A percentile compares a stretch with the other conserved stretches of the same genome.
Evolutionary conservation across 148 eudicot genomes (phyloP).

Genomic region (Chenopodium formosanum): DNA sequence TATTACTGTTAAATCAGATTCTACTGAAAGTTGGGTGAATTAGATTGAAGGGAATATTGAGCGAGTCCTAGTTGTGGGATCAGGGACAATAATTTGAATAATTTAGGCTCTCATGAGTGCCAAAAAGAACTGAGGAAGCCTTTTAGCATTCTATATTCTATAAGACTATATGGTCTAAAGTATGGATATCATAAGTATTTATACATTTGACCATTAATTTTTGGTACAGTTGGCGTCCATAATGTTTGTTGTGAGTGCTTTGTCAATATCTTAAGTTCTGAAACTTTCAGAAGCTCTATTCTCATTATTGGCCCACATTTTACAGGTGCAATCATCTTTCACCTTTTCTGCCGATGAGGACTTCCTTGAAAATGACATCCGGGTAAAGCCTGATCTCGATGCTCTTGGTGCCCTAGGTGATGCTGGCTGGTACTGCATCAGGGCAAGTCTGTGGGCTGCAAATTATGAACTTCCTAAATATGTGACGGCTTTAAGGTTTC

Average conservation of each 20-base stretch:
- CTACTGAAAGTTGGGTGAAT: background rate
- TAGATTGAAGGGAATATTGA: background rate
- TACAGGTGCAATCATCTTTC: slow-evolving; percentile 48
- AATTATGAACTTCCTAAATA: slow-evolving; percentile 50
- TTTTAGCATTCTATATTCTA: too few species aligned
- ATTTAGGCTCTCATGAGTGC: too few species aligned
- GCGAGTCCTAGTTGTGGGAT: background rate
- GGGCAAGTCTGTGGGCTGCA: slow-evolving; percentile 52
- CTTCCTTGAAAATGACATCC: slow-evolving; percentile 56
- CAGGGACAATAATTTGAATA: too few species aligned
- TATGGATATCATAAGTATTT: too few species aligned
- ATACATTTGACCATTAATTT: background rate
- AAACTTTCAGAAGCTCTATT: background rate
- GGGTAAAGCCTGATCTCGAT: slow-evolving; percentile 63
- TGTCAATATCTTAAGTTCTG: background rate
- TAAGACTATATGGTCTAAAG: too few species aligned
- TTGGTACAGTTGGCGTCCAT: background rate
- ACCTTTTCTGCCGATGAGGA: slow-evolving; percentile 32
- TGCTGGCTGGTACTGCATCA: slow-evolving; percentile 63
- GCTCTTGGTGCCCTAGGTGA: slow-evolving; percentile 68
- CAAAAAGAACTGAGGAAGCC: too few species aligned
- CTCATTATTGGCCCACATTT: background rate
- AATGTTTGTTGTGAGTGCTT: background rate
- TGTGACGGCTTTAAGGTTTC: slow-evolving; percentile 44
- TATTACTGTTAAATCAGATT: too few species aligned